Evolutionary conservation across 352 stramenopile genomes (phyloP).

Genomic region (Phytopythium montanum): DNA sequence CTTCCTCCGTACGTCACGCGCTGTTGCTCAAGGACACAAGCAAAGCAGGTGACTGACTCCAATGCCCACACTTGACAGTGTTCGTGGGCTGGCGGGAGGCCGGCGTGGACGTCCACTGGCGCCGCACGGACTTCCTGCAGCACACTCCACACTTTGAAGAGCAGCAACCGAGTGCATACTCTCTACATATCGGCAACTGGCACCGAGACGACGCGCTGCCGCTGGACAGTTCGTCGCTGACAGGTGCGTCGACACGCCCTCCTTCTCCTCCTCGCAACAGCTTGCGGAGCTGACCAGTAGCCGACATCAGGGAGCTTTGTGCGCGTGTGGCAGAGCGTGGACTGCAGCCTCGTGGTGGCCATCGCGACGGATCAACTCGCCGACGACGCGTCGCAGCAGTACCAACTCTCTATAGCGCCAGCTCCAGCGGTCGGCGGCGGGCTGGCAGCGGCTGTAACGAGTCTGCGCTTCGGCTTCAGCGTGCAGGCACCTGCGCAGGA

Average conservation of each 20-base stretch:
- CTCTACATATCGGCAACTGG: slow-evolving; percentile 16
- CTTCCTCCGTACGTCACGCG: slow-evolving; percentile 32
- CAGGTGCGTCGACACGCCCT: background rate
- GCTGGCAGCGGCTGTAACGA: slow-evolving; percentile 12
- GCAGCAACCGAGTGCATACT: slow-evolving; percentile 10
- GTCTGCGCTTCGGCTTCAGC: slow-evolving; percentile 35
- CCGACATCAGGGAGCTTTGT: slow-evolving; percentile 11
- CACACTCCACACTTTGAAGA: slow-evolving; percentile 2
- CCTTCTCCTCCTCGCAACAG: background rate
- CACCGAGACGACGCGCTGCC: background rate
- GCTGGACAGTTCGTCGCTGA: background rate
- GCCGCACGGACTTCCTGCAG: slow-evolving; percentile 18
- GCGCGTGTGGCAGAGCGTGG: slow-evolving; percentile 55
- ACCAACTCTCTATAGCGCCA: slow-evolving; percentile 40
- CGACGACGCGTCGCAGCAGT: slow-evolving; percentile 21
- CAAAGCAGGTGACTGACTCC: background rate
- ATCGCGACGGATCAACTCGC: slow-evolving; percentile 25
- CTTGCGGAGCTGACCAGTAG: background rate
- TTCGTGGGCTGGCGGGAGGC: slow-evolving; percentile 39
- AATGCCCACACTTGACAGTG: slow-evolving; percentile 23
- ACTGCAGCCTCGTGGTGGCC: slow-evolving; percentile 41
- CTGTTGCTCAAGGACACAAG: background rate
- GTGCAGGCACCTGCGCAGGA: slow-evolving; percentile 22
- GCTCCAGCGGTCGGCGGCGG: slow-evolving; percentile 20
- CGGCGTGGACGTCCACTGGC: slow-evolving; percentile 49